These are phyloP conservation scores for Globisporangium carolinianum DNA, from an alignment of 352 stramenopile genomes.

Conservation along the genomic window DNA sequence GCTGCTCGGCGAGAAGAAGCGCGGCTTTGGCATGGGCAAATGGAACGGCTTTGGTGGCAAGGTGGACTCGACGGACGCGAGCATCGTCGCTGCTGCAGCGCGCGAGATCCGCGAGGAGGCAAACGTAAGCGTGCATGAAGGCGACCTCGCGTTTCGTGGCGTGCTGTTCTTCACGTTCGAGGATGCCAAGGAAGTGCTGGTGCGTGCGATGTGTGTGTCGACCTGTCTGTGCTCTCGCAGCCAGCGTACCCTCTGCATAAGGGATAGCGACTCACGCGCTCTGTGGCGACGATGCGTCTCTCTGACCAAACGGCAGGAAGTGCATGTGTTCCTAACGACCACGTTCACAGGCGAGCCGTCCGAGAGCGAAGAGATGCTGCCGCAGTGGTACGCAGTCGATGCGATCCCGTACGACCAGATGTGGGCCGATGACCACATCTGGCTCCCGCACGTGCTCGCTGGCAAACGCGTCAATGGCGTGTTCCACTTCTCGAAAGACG, in stretches of 20 bases:
- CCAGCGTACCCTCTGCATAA: too few species aligned
- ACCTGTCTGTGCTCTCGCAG: too few species aligned
- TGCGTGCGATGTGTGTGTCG: conserved; percentile 8
- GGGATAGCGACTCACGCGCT: too few species aligned
- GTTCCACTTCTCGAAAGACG: conserved; percentile 69
- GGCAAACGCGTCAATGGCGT: conserved; percentile 59
- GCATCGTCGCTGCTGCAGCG: conserved; percentile 41
- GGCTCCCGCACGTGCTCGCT: conserved; percentile 69
- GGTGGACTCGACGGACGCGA: conserved; percentile 66
- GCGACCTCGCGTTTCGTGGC: conserved; percentile 21
- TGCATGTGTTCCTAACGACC: conserved; percentile 76
- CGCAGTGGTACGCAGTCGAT: conserved; percentile 62
- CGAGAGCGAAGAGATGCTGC: conserved; percentile 88
- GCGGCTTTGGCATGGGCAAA: conserved; percentile 83
- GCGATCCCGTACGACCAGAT: conserved; percentile 78
- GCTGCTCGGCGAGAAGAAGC: conserved; percentile 86
- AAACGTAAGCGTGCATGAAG: conserved; percentile 33
- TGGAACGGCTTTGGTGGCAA: conserved; percentile 92
- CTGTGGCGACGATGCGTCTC: too few species aligned
- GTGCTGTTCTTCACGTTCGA: conserved; percentile 66
- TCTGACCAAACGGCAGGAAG: conserved; percentile 26
- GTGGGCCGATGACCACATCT: conserved; percentile 83
- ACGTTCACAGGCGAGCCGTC: conserved; percentile 56
- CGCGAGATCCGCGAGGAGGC: conserved; percentile 71
- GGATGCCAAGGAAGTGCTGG: conserved; percentile 45